A percentile compares a stretch with the other conserved stretches of the same genome.
Conservation (phyloP, 116 monocot species). For the Iris pallida region DNA sequence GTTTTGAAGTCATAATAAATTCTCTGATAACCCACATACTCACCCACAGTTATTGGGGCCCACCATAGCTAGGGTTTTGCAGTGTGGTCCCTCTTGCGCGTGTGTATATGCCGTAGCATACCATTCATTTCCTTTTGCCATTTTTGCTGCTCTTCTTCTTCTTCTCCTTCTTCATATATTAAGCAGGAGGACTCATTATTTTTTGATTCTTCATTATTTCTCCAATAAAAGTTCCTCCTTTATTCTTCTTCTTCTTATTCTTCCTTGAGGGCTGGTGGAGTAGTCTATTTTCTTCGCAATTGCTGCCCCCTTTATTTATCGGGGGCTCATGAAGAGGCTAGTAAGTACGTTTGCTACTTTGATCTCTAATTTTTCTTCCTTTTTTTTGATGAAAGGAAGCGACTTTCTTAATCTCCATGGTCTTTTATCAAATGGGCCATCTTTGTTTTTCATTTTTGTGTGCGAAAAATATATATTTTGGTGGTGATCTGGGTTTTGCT, state of each 20-base stretch:
- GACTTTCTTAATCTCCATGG: neutral
- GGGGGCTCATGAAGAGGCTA: slow-evolving; percentile 68
- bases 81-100: too few species aligned
- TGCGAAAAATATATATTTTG: neutral
- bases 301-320: neutral
- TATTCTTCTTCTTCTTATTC: neutral
- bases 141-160: neutral
- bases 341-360: slow-evolving; percentile 68
- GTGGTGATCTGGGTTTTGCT: slow-evolving; percentile 3
- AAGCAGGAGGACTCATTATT: too few species aligned
- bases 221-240: slow-evolving; percentile 11
- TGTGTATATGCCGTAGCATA: too few species aligned
- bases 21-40: too few species aligned
- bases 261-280: slow-evolving; percentile 4
- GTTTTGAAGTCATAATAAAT: too few species aligned
- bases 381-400: neutral
- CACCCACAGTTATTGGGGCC: too few species aligned
- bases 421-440: slow-evolving; percentile 4
- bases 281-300: neutral
- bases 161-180: slow-evolving; percentile 7
- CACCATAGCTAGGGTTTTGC: too few species aligned
- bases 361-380: slow-evolving; percentile 1
- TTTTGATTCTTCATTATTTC: neutral
- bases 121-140: neutral
- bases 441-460: neutral